A percentile compares a stretch with the other conserved stretches of the same genome.
phyloP scores from a whole-genome alignment of 2,329 filamentous ascomycete genomes.

The Truncatella angustata region DNA sequence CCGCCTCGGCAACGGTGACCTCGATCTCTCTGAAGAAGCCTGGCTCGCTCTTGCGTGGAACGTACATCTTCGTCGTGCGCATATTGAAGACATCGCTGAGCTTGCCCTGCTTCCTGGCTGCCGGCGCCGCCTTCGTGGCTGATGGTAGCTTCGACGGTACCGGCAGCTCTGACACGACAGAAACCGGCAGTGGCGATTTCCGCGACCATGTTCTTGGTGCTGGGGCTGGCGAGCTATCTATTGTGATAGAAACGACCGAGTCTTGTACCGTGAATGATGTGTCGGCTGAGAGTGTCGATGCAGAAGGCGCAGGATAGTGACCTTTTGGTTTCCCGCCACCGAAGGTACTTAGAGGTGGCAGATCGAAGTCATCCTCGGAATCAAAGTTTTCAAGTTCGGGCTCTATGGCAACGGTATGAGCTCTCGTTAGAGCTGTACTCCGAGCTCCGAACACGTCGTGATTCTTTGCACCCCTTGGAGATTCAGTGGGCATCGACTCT shows the following conservation, averaged over 20 bases:
- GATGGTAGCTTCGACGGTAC: background rate
- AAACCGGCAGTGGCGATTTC: no score
- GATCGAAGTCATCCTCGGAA: conserved; percentile 14
- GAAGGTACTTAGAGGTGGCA: conserved; percentile 23
- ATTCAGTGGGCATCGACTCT: conserved; percentile 22
- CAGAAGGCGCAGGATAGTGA: background rate
- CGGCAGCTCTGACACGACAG: no score
- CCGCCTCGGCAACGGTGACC: conserved; percentile 25
- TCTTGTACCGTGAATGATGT: background rate
- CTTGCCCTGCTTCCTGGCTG: conserved; percentile 14
- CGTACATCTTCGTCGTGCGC: conserved; percentile 35
- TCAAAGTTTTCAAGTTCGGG: background rate
- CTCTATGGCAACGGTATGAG: background rate
- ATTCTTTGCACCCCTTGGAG: conserved; percentile 6
- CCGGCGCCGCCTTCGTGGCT: background rate
- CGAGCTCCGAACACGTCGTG: background rate
- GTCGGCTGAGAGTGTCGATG: background rate
- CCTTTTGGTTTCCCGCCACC: conserved; percentile 9
- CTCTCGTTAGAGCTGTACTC: conserved; percentile 15
- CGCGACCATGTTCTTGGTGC: background rate
- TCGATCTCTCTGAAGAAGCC: conserved; percentile 40
- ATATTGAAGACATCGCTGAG: conserved; percentile 15
- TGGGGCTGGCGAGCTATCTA: background rate
- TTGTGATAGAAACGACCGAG: background rate
- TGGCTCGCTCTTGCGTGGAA: conserved; percentile 33